phyloP scores from a whole-genome alignment of 2,329 filamentous ascomycete genomes.

The Didymella keratinophila region DNA sequence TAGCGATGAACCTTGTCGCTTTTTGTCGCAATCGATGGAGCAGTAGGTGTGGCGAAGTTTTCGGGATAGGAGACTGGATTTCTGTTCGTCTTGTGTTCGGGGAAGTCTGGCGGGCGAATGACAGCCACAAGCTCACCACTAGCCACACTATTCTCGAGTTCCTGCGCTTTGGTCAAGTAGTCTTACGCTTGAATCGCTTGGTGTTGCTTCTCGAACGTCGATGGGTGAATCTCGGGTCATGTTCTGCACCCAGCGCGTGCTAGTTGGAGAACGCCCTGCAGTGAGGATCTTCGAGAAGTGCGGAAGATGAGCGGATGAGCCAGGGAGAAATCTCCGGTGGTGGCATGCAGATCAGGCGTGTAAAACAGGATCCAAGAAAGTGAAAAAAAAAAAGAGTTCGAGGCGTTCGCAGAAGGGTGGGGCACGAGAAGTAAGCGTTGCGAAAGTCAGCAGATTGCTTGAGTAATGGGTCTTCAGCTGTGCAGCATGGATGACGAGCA shows the following conservation, averaged over 20 bases:
- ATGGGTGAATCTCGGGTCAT: neutral
- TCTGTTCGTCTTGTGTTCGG: neutral
- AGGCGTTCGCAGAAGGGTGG: neutral
- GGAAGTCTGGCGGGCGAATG: constrained; percentile 7
- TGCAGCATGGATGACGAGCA: neutral
- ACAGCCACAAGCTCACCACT: constrained; percentile 3
- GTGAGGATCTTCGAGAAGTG: neutral
- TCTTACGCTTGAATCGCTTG: neutral
- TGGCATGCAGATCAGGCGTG: neutral
- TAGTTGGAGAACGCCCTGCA: neutral
- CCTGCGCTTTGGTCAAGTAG: neutral
- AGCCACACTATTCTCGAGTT: neutral
- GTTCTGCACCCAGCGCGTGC: neutral
- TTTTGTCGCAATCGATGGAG: neutral
- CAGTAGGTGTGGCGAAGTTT: neutral
- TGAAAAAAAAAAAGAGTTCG: no score
- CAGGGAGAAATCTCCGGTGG: neutral
- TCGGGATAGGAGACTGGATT: neutral
- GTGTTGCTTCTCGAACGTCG: neutral
- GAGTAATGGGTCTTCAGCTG: neutral
- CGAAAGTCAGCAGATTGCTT: neutral
- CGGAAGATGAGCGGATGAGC: neutral
- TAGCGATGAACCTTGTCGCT: neutral
- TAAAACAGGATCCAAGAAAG: no score
- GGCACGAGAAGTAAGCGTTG: no score